Evolutionary conservation across 2,329 filamentous ascomycete genomes (phyloP).

Genomic region (Penicillium capsulatum): DNA sequence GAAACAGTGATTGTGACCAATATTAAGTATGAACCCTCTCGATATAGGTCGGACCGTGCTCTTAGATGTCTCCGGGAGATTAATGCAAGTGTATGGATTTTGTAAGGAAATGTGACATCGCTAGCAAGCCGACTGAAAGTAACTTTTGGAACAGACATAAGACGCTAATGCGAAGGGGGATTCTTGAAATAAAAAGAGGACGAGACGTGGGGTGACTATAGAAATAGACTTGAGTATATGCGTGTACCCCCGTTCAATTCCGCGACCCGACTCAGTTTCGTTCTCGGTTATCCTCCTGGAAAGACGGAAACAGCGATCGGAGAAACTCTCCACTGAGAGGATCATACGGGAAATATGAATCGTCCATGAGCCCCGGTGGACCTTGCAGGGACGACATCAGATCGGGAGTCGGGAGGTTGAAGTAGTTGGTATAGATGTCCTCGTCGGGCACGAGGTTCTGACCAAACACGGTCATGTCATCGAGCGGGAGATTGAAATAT

Average conservation of each 20-base stretch:
- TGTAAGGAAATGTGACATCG: too few species aligned
- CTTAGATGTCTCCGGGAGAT: too few species aligned
- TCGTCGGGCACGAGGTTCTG: constrained; percentile 7
- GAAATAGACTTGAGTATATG: too few species aligned
- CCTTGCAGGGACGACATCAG: constrained; percentile 11
- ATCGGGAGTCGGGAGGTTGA: constrained; percentile 13
- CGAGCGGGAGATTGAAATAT: constrained; percentile 13
- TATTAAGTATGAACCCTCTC: too few species aligned
- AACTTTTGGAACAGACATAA: too few species aligned
- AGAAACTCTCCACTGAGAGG: constrained; percentile 39
- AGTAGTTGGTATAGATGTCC: constrained; percentile 12
- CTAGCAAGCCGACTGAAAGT: too few species aligned
- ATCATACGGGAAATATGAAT: constrained; percentile 38
- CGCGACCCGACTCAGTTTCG: constrained; percentile 1
- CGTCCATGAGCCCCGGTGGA: constrained; percentile 15
- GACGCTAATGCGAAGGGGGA: too few species aligned
- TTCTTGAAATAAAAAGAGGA: too few species aligned
- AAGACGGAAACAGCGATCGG: constrained; percentile 35
- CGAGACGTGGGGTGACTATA: too few species aligned
- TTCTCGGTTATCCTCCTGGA: constrained; percentile 27
- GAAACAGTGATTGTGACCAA: too few species aligned
- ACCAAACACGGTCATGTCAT: constrained; percentile 9
- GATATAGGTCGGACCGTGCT: too few species aligned
- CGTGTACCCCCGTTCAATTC: background rate
- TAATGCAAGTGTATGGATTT: too few species aligned